These are phyloP conservation scores for Jatropha curcas DNA, from an alignment of 345 rosid species.

Conservation along the genomic window DNA sequence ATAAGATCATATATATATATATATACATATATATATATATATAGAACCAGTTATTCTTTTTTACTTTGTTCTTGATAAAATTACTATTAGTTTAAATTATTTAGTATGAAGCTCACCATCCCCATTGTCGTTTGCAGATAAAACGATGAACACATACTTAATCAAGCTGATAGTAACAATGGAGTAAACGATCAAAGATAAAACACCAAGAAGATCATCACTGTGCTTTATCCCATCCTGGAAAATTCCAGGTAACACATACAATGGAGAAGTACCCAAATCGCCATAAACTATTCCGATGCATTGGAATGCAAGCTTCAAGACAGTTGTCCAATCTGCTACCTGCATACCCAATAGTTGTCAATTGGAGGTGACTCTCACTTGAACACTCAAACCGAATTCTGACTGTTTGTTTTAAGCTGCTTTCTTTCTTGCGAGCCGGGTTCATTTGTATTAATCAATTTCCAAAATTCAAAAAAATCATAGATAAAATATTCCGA, in stretches of 20 bases:
- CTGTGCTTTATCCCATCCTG: conserved; percentile 11
- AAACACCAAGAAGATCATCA: conserved; percentile 7
- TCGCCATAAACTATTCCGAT: conserved; percentile 45
- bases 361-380: too few relatives aligned
- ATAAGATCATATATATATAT: too few relatives aligned
- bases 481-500: too few relatives aligned
- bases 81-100: too few relatives aligned
- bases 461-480: too few relatives aligned
- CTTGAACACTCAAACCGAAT: too few relatives aligned
- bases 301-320: conserved; percentile 35
- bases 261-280: conserved; percentile 28
- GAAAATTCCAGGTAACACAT: conserved; percentile 9
- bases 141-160: conserved; percentile 19
- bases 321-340: background rate
- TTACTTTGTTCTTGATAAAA: too few relatives aligned
- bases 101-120: background rate
- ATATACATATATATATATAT: too few relatives aligned
- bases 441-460: too few relatives aligned
- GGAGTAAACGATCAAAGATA: conserved; percentile 20
- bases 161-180: conserved; percentile 3
- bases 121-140: conserved; percentile 24
- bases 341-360: background rate
- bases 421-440: too few relatives aligned
- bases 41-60: too few relatives aligned
- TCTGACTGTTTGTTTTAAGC: too few relatives aligned